Evolutionary conservation across 2,329 filamentous ascomycete genomes (phyloP), one percentile per base, ranked within the genome.

Genomic region (Diaporthe citriasiana): DNA sequence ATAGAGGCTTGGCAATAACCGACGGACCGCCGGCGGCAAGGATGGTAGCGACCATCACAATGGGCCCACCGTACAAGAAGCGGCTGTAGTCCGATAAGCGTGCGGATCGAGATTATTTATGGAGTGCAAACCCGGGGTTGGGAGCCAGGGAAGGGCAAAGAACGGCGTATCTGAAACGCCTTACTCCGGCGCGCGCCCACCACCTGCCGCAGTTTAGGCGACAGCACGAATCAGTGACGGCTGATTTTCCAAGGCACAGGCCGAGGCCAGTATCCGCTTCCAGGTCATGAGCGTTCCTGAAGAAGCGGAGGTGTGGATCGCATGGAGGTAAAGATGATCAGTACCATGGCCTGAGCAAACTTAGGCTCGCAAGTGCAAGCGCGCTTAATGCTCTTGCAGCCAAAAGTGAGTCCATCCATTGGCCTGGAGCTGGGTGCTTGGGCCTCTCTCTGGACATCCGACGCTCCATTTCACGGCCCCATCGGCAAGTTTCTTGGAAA

Each of bases 381-480:
- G 60, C 60, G 60, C 60, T 66, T 66, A 51, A 66, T 66, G 60
- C 60, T 51, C 30, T 51, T 51, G 30, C 45, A 38, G 42, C 45
- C 25, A 38, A 66, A 66, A 66, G 45, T 25, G 60, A 51, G 6
- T 9, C 59, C 45, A 30, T 50, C 60, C 60, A 66, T 66, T 66
- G 60, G 60, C 40, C 35, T 35, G 42, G 2, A 7, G 63, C 9
- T 10, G 22, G 12, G 63, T 66, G 63, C 63, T 66, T 51, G 45
- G 63, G 30, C 63, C 45, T 51, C 63, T 38, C 1, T 27, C n/a
- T 66, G 33, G 35, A 38, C 45, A 51, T 51, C 63, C 63, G 63
- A 50, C 63, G 45, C 45, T 66, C 63, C 63, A 66, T 66, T 66
- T 10, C 45, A 66, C 63, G 63, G 63, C 30, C 63, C 63, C 63